phyloP scores from a whole-genome alignment of 257 asterid species.

The Ocimum tenuiflorum region DNA sequence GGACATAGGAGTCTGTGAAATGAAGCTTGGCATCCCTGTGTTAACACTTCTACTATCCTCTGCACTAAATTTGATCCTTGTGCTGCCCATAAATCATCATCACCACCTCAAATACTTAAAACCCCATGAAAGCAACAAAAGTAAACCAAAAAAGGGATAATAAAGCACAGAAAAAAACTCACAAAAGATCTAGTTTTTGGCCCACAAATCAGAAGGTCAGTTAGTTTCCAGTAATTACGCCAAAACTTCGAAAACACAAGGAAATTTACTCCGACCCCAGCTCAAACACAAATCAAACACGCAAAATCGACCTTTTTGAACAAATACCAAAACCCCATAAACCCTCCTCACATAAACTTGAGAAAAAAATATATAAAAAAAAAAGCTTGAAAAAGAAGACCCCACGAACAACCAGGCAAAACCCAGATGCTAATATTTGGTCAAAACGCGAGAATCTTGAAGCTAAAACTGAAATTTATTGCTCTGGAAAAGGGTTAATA shows the following conservation, averaged over 20 bases:
- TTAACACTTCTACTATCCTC: conserved; percentile 32
- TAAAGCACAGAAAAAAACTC: not conserved
- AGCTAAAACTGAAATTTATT: not conserved
- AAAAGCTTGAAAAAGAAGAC: too few species aligned
- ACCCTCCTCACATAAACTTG: conserved; percentile 25
- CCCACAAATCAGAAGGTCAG: conserved; percentile 6
- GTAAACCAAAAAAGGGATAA: not conserved
- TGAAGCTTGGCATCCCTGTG: conserved; percentile 81
- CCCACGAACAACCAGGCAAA: conserved; percentile 20
- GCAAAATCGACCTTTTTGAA: conserved; percentile 11
- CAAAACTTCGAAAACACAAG: conserved; percentile 20
- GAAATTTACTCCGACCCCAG: conserved; percentile 10
- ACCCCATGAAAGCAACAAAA: not conserved
- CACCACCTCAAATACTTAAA: conserved; percentile 28
- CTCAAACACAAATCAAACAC: conserved; percentile 37
- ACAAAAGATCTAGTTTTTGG: conserved; percentile 9
- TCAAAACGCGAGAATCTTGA: conserved; percentile 15
- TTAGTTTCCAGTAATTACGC: not conserved
- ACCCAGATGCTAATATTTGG: conserved; percentile 28
- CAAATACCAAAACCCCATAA: conserved; percentile 24
- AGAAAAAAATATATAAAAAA: not conserved
- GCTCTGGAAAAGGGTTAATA: not conserved
- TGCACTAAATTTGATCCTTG: conserved; percentile 43
- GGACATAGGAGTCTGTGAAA: conserved; percentile 50
- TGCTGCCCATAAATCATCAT: conserved; percentile 40